These are phyloP conservation scores for Blastobotrys niveus DNA, from an alignment of 1,139 yeast genomes.

Conservation along the genomic window DNA sequence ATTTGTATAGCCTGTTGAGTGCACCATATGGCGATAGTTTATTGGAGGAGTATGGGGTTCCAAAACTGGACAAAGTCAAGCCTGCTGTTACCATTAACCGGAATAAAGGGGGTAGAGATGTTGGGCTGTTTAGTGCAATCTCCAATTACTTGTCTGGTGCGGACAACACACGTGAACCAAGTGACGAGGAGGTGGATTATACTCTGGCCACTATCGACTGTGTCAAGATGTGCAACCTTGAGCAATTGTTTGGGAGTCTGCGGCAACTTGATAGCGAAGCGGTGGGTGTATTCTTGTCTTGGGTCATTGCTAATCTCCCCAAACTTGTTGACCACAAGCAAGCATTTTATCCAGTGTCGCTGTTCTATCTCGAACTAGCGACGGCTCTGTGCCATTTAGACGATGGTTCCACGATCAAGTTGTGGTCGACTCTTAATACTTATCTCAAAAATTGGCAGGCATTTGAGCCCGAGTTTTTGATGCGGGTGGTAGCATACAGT, in stretches of 20 bases:
- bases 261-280: slow-evolving; percentile 10
- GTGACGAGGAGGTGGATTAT: slow-evolving; percentile 84
- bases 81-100: slow-evolving; percentile 63
- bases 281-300: slow-evolving; percentile 17
- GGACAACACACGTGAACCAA: slow-evolving; percentile 87
- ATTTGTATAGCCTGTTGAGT: slow-evolving; percentile 66
- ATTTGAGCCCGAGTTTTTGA: slow-evolving; percentile 31
- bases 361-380: slow-evolving; percentile 26
- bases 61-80: slow-evolving; percentile 51
- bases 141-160: slow-evolving; percentile 87
- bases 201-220: slow-evolving; percentile 81
- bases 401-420: slow-evolving; percentile 16
- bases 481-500: slow-evolving; percentile 25
- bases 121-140: slow-evolving; percentile 77
- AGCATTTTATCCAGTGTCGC: slow-evolving; percentile 22
- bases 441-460: slow-evolving; percentile 25
- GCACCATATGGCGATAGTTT: slow-evolving; percentile 2
- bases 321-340: slow-evolving; percentile 22
- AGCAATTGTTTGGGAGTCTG: slow-evolving; percentile 42
- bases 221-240: slow-evolving; percentile 58
- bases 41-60: slow-evolving; percentile 12
- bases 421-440: slow-evolving; percentile 17
- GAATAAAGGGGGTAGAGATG: slow-evolving; percentile 56
- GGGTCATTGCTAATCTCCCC: slow-evolving; percentile 28
- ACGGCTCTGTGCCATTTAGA: slow-evolving; percentile 11